Base-by-base conservation (phyloP, 78 protist species). In the Chrysochromulina parva region DNA sequence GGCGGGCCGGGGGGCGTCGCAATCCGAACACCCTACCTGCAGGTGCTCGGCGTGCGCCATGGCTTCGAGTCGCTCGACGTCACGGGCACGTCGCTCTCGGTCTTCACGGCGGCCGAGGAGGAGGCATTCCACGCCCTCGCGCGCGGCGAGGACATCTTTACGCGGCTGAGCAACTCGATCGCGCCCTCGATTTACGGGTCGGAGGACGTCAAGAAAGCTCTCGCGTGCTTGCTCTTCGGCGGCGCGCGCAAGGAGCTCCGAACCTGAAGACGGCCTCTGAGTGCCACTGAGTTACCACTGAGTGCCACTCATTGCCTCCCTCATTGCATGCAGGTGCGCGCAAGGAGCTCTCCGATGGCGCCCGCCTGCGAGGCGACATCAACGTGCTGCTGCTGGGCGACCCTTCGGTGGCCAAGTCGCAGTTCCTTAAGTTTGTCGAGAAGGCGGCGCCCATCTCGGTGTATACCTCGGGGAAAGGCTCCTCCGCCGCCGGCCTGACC, bases 341-440 rank as follows among this genome's bases (percentile, higher is more conserved):
- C n/a, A 92, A 87, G 71, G 17, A 10, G 78, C 82, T 52, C 10
- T 9, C 60, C 53, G 95, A 91, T 59, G 98, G 98, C 62, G 94
- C 95, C 96, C 92, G 94, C 24, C 78, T 98, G n/a, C 93, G 99
- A 50, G 99, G 99, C 22, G 99, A 99, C 88, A 97, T 99, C 92
- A 99, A 99, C 97, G 97, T 99, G 5, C 96, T 99, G n/a, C 94
- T 99, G 53, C 87, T 99, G 16, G 99, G 99, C n/a, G 99, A 99
- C 88, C 99, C 99, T 0, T 98, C 99, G 50, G 98, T 99, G 0
- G 99, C 99, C 1, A 99, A 99, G 92, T 92, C 97, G 3, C 99
- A 99, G 92, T 38, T 99, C 20, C 95, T 99, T 58, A 99, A 99
- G 94, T 98, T 95, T 67, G 97, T 96, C 11, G 96, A 97, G 87